These are phyloP conservation scores for Capsicum rhomboideum DNA, from an alignment of 257 asterid genomes.

Conservation along the genomic window DNA sequence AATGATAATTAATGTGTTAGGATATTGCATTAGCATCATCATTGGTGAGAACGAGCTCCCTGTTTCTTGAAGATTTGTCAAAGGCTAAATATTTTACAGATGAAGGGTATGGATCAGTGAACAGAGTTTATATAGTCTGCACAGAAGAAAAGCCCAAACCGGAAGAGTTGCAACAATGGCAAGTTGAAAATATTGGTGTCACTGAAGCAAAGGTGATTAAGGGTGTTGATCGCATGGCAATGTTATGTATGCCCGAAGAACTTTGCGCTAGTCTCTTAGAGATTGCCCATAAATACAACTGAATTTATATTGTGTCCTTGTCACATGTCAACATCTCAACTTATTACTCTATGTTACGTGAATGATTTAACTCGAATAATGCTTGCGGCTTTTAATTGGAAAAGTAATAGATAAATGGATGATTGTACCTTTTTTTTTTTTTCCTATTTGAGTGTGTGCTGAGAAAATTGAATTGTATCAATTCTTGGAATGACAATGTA, in stretches of 20 bases:
- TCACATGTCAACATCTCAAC: background rate
- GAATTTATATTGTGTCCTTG: background rate
- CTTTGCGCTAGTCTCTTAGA: conserved; percentile 27
- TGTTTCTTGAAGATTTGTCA: conserved; percentile 30
- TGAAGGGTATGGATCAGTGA: conserved; percentile 41
- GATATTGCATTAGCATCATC: conserved; percentile 34
- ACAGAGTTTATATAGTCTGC: conserved; percentile 29
- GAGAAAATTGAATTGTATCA: background rate
- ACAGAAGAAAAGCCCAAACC: conserved; percentile 22
- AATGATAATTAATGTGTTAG: conserved; percentile 16
- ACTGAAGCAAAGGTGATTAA: conserved; percentile 23
- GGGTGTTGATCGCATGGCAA: conserved; percentile 45
- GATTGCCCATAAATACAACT: conserved; percentile 11
- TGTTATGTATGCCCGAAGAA: conserved; percentile 27
- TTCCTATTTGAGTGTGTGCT: background rate
- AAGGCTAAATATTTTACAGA: conserved; percentile 20
- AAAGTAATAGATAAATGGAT: too few species aligned
- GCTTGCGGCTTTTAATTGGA: background rate
- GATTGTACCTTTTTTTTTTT: too few species aligned
- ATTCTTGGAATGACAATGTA: too few species aligned
- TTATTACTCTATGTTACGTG: too few species aligned
- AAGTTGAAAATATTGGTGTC: conserved; percentile 24
- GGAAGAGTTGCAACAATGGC: conserved; percentile 37
- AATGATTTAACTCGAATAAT: too few species aligned
- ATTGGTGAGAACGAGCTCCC: conserved; percentile 35